Conservation (phyloP, 176 grass and related monocot species). For the Leersia perrieri region DNA sequence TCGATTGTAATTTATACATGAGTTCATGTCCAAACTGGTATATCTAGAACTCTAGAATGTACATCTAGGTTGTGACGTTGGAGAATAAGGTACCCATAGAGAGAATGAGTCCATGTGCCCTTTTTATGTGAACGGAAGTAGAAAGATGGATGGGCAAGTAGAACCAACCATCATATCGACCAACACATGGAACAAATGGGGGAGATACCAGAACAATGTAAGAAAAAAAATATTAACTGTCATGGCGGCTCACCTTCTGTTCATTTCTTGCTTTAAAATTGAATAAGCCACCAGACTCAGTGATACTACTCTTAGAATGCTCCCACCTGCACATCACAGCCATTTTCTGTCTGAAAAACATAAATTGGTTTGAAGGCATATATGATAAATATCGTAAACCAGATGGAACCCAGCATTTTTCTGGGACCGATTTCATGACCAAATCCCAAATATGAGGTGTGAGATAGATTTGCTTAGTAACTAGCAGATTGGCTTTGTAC, state of each 20-base stretch:
- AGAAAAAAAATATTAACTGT: not conserved
- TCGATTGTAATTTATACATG: not conserved
- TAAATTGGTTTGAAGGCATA: not conserved
- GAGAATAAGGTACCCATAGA: too few species aligned
- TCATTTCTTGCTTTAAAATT: conserved; percentile 1
- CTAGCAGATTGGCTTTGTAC: too few species aligned
- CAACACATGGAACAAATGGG: not conserved
- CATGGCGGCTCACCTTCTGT: conserved; percentile 32
- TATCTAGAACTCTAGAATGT: not conserved
- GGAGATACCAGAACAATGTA: not conserved
- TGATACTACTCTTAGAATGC: not conserved
- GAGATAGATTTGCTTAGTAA: too few species aligned
- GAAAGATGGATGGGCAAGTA: not conserved
- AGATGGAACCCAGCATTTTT: not conserved
- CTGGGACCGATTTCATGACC: too few species aligned
- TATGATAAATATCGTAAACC: not conserved
- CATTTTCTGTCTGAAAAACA: conserved; percentile 22
- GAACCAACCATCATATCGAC: not conserved
- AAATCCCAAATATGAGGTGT: too few species aligned
- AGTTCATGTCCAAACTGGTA: not conserved
- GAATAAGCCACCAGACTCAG: not conserved
- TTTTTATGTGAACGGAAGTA: too few species aligned
- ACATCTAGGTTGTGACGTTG: not conserved
- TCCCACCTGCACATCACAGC: conserved; percentile 37
- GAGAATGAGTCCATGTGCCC: too few species aligned